Conservation (phyloP, 108 stramenopile genomes). For the Nitzschia sp. region DNA sequence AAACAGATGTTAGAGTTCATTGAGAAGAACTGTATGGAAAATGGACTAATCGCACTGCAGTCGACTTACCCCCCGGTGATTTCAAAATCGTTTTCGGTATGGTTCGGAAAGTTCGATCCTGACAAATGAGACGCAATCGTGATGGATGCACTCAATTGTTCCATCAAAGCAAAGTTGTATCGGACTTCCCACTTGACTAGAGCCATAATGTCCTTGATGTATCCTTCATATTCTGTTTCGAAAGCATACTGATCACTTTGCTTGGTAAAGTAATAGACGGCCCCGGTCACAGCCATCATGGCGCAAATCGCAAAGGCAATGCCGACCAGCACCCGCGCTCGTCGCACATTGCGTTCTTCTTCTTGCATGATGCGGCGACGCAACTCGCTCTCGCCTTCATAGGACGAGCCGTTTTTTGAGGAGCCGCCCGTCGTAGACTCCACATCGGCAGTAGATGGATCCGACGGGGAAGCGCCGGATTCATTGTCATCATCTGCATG, state of each 20-base stretch:
- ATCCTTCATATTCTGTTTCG: constrained; percentile 17
- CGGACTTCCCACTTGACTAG: constrained; percentile 27
- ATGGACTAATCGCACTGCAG: no score
- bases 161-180: constrained; percentile 26
- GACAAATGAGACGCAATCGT: neutral
- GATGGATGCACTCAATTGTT: constrained; percentile 19
- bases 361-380: neutral
- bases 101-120: constrained; percentile 2
- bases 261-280: constrained; percentile 16
- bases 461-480: no score
- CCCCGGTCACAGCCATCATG: neutral
- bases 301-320: constrained; percentile 5
- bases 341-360: neutral
- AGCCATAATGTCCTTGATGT: constrained; percentile 8
- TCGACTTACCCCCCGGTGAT: constrained; percentile 29
- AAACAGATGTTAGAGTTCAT: no score
- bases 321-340: neutral
- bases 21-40: no score
- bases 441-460: neutral
- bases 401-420: neutral
- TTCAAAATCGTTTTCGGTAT: constrained; percentile 18
- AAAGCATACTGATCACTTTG: constrained; percentile 3
- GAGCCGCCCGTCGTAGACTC: neutral
- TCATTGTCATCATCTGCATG: no score
- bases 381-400: neutral